Conservation (phyloP, 2,329 filamentous ascomycete genomes). For the Epichloe gansuensis region DNA sequence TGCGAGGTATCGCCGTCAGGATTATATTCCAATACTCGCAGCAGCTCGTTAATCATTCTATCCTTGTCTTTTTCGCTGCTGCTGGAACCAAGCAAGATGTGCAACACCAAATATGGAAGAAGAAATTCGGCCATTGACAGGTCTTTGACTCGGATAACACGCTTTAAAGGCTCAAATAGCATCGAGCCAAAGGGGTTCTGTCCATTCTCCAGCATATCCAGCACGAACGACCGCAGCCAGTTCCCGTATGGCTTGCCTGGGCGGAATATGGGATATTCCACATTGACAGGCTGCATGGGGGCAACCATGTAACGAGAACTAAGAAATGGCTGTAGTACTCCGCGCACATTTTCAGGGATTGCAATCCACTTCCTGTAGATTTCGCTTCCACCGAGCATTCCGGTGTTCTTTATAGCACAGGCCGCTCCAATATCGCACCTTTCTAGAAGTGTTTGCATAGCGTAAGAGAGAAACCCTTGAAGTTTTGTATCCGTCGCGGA, state of each 20-base stretch:
- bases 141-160: constrained; percentile 76
- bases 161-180: constrained; percentile 69
- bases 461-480: constrained; percentile 85
- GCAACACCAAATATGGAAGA: constrained; percentile 74
- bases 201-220: constrained; percentile 68
- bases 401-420: constrained; percentile 27
- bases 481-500: constrained; percentile 77
- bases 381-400: constrained; percentile 35
- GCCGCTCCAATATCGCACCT: constrained; percentile 59
- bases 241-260: constrained; percentile 54
- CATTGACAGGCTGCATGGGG: constrained; percentile 41
- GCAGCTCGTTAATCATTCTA: constrained; percentile 59
- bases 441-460: constrained; percentile 82
- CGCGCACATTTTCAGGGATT: constrained; percentile 64
- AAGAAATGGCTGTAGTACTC: constrained; percentile 77
- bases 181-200: constrained; percentile 61
- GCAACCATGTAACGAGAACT: constrained; percentile 70
- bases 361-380: constrained; percentile 63
- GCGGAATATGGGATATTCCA: constrained; percentile 68
- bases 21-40: constrained; percentile 56
- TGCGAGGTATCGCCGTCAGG: constrained; percentile 38
- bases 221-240: constrained; percentile 72
- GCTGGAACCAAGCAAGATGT: constrained; percentile 62
- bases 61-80: constrained; percentile 46
- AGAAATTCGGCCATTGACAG: constrained; percentile 77